phyloP scores from a whole-genome alignment of 2,329 filamentous ascomycete species.

The Cladophialophora chaetospira region DNA sequence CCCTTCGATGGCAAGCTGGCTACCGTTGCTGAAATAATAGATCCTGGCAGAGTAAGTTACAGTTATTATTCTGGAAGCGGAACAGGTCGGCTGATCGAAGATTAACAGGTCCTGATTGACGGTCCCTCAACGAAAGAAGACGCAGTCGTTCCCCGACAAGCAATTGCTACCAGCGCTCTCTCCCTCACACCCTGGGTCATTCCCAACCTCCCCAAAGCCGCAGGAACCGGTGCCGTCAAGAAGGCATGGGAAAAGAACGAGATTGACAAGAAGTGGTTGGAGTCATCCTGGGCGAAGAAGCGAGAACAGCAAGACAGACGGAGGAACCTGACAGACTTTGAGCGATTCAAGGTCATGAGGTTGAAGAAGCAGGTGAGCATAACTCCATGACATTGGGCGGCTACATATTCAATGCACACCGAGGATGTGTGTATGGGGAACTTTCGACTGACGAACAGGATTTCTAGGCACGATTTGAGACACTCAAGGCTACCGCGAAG shows the following conservation, averaged over 20 bases:
- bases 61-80: neutral
- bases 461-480: constrained; percentile 78
- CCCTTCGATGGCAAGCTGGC: constrained; percentile 84
- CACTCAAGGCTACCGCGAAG: constrained; percentile 95
- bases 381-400: neutral
- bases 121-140: constrained; percentile 82
- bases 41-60: constrained; percentile 97
- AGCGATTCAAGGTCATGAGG: constrained; percentile 99
- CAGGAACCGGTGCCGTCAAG: constrained; percentile 80
- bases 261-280: constrained; percentile 90
- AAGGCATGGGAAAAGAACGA: constrained; percentile 87
- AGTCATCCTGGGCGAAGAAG: constrained; percentile 94
- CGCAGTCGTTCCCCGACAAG: constrained; percentile 81
- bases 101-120: constrained; percentile 83
- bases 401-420: neutral
- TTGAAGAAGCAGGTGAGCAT: constrained; percentile 92
- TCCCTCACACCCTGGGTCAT: constrained; percentile 90
- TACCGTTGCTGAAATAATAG: constrained; percentile 97
- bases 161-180: constrained; percentile 76
- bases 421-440: neutral
- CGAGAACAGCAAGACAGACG: constrained; percentile 81
- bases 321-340: constrained; percentile 93
- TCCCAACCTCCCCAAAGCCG: constrained; percentile 78
- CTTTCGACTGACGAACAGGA: constrained; percentile 1
- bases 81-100: neutral